These are phyloP conservation scores for Mycena galericulata DNA, from an alignment of 768 basidiomycete genomes.

Conservation along the genomic window DNA sequence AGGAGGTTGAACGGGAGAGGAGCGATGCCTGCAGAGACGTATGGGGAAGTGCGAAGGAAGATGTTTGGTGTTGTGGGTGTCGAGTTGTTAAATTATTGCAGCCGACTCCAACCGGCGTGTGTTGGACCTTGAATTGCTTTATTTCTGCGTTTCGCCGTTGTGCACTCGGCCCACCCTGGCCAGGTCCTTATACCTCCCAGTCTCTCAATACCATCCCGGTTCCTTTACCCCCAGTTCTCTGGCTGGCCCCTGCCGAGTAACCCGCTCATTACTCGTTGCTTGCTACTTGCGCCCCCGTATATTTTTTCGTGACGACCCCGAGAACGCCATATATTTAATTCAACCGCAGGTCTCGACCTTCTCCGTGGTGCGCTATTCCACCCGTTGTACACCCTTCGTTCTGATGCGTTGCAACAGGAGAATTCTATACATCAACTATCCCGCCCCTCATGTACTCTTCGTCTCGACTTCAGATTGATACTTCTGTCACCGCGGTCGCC, in stretches of 20 bases:
- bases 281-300: background rate
- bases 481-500: constrained; percentile 35
- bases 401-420: constrained; percentile 18
- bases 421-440: constrained; percentile 12
- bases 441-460: constrained; percentile 25
- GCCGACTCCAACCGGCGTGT: background rate
- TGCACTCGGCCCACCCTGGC: background rate
- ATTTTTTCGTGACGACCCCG: constrained; percentile 6
- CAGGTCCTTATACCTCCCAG: background rate
- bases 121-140: background rate
- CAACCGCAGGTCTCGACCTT: background rate
- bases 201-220: background rate
- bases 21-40: background rate
- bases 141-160: too few species aligned
- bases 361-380: background rate
- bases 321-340: background rate
- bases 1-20: background rate
- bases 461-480: constrained; percentile 45
- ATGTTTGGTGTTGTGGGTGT: constrained; percentile 17
- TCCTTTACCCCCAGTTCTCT: background rate
- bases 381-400: background rate
- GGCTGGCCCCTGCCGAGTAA: background rate
- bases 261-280: background rate
- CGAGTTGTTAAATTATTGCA: background rate
- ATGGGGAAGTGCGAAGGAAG: too few species aligned